phyloP scores from a whole-genome alignment of 441 rosid genomes.

The Erysimum pusillum region DNA sequence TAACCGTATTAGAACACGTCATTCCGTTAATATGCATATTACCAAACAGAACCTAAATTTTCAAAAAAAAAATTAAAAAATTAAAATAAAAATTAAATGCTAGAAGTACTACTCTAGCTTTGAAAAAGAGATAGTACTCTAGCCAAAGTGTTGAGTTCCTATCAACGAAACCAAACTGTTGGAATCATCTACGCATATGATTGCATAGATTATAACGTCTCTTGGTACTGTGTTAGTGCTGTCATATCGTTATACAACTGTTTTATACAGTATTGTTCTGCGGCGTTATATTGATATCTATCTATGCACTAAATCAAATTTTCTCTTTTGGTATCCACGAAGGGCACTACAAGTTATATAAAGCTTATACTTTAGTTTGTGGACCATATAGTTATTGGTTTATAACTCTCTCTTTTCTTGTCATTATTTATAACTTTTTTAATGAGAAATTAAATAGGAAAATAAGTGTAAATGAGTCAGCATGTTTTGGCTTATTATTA shows the following conservation, averaged over 20 bases:
- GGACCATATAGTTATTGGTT: conserved; percentile 39
- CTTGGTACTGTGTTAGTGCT: conserved; percentile 2
- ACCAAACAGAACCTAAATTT: too few species aligned
- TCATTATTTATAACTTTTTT: conserved; percentile 7
- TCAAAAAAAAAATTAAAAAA: too few species aligned
- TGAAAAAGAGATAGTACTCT: neutral
- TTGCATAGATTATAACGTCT: conserved; percentile 6
- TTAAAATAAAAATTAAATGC: neutral
- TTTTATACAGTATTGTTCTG: conserved; percentile 9
- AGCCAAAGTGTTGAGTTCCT: neutral
- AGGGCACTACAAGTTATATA: conserved; percentile 16
- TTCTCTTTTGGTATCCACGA: conserved; percentile 28
- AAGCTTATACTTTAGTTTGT: conserved; percentile 36
- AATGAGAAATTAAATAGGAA: conserved; percentile 15
- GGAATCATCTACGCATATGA: conserved; percentile 20
- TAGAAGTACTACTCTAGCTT: neutral
- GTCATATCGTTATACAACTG: neutral
- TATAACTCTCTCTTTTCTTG: neutral
- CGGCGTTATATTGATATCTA: neutral
- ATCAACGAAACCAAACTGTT: conserved; percentile 8
- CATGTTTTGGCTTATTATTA: conserved; percentile 37
- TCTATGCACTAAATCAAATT: neutral
- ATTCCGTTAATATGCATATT: too few species aligned
- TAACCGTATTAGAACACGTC: too few species aligned
- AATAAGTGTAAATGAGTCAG: conserved; percentile 47